phyloP scores from a whole-genome alignment of 495 filamentous ascomycete genomes.

The Penicillium longicatenatum region DNA sequence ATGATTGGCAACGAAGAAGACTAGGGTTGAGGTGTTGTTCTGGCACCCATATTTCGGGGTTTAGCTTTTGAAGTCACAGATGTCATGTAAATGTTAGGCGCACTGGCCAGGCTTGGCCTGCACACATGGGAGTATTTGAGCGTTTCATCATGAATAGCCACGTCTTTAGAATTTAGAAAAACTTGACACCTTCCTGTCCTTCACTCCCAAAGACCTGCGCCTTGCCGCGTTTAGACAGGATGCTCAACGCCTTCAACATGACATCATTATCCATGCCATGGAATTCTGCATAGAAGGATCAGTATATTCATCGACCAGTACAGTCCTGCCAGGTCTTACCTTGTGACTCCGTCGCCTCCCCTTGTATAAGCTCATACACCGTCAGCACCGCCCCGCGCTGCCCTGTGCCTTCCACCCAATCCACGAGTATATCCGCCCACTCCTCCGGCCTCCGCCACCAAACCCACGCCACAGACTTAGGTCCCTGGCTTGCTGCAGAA shows the following conservation, averaged over 20 bases:
- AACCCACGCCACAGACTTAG: constrained; percentile 56
- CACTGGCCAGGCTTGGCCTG: constrained; percentile 10
- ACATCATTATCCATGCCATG: constrained; percentile 83
- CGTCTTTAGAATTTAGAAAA: constrained; percentile 63
- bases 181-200: constrained; percentile 89
- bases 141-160: constrained; percentile 32
- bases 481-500: constrained; percentile 15
- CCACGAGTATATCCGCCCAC: constrained; percentile 65
- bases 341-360: constrained; percentile 62
- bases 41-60: not conserved
- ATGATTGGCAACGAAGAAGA: constrained; percentile 32
- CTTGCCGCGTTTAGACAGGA: constrained; percentile 84
- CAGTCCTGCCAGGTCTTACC: constrained; percentile 40
- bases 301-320: constrained; percentile 11
- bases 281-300: constrained; percentile 60
- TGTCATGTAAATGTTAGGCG: constrained; percentile 20
- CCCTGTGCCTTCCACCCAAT: constrained; percentile 72
- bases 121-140: constrained; percentile 14
- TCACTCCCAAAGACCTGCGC: constrained; percentile 90
- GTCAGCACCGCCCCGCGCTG: constrained; percentile 76
- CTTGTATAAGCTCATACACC: constrained; percentile 72
- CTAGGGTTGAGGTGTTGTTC: constrained; percentile 11
- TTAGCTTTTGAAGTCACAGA: constrained; percentile 2
- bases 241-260: constrained; percentile 72
- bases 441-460: constrained; percentile 74